phyloP scores from a whole-genome alignment of 1,284 basidiomycete species.

The Tylopilus sp. region DNA sequence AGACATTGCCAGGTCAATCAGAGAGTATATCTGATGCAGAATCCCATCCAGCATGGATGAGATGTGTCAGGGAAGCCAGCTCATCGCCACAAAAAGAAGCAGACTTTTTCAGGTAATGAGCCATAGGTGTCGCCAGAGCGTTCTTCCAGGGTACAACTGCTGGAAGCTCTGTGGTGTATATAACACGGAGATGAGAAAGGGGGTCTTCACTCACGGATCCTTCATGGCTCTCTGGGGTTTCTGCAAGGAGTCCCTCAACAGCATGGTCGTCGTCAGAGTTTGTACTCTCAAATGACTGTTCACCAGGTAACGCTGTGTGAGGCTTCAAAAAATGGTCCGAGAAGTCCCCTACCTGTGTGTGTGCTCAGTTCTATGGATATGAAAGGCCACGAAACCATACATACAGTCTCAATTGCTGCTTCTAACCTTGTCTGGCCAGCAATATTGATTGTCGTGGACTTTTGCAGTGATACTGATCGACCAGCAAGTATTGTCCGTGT shows the following conservation, averaged over 20 bases:
- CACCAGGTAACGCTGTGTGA: slow-evolving; percentile 28
- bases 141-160: slow-evolving; percentile 44
- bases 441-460: slow-evolving; percentile 23
- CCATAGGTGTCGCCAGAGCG: slow-evolving; percentile 38
- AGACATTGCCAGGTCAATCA: slow-evolving; percentile 26
- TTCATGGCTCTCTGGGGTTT: slow-evolving; percentile 34
- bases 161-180: slow-evolving; percentile 37
- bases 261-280: slow-evolving; percentile 39
- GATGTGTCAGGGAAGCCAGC: slow-evolving; percentile 43
- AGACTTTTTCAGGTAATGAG: slow-evolving; percentile 39
- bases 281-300: slow-evolving; percentile 36
- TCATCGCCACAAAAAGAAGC: slow-evolving; percentile 41
- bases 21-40: slow-evolving; percentile 47
- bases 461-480: slow-evolving; percentile 39
- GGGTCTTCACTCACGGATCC: slow-evolving; percentile 33
- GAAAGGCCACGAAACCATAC: slow-evolving; percentile 33
- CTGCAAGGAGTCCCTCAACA: slow-evolving; percentile 36
- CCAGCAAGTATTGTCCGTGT: slow-evolving; percentile 34
- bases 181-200: slow-evolving; percentile 40
- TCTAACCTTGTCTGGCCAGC: slow-evolving; percentile 27
- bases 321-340: slow-evolving; percentile 28
- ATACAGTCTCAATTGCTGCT: slow-evolving; percentile 32
- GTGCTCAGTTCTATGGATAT: slow-evolving; percentile 34
- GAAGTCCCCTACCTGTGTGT: slow-evolving; percentile 34
- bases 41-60: slow-evolving; percentile 62